These are phyloP conservation scores for Aureobasidium musti DNA, from an alignment of 2,329 filamentous ascomycete species.

Conservation along the genomic window DNA sequence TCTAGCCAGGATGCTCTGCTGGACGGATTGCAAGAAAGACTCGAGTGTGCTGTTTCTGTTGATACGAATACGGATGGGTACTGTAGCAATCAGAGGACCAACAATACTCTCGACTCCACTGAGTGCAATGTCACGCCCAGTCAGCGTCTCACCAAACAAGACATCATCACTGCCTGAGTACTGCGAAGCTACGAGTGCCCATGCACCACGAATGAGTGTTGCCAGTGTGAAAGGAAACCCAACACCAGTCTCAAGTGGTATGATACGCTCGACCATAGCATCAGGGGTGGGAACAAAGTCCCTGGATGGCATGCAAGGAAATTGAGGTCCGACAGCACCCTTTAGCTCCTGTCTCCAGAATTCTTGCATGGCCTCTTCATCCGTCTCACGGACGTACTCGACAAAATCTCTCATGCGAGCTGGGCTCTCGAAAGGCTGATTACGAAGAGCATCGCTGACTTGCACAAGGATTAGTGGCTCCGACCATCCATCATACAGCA, in stretches of 20 bases:
- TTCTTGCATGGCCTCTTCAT: constrained; percentile 34
- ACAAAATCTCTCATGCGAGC: constrained; percentile 40
- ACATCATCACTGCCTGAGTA: constrained; percentile 41
- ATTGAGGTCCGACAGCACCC: constrained; percentile 40
- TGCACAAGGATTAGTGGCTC: constrained; percentile 42
- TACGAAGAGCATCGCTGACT: constrained; percentile 33
- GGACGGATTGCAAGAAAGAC: constrained; percentile 32
- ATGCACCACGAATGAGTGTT: constrained; percentile 40
- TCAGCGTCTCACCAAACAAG: constrained; percentile 42
- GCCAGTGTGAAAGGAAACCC: constrained; percentile 39
- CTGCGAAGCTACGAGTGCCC: constrained; percentile 38
- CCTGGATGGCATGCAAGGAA: constrained; percentile 39
- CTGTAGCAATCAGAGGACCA: constrained; percentile 45
- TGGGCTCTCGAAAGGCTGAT: not conserved
- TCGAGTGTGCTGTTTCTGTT: constrained; percentile 36
- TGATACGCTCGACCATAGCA: constrained; percentile 35
- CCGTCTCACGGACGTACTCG: constrained; percentile 37
- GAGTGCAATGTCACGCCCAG: constrained; percentile 43
- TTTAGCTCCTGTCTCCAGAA: constrained; percentile 43
- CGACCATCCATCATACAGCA: constrained; percentile 46
- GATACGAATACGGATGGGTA: constrained; percentile 43
- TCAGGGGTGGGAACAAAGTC: constrained; percentile 35
- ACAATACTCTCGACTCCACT: constrained; percentile 41
- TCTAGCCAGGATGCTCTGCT: constrained; percentile 35
- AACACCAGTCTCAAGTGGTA: constrained; percentile 27